Base-by-base conservation (phyloP, 176 grass and related monocot genomes). In the Phoenix dactylifera region DNA sequence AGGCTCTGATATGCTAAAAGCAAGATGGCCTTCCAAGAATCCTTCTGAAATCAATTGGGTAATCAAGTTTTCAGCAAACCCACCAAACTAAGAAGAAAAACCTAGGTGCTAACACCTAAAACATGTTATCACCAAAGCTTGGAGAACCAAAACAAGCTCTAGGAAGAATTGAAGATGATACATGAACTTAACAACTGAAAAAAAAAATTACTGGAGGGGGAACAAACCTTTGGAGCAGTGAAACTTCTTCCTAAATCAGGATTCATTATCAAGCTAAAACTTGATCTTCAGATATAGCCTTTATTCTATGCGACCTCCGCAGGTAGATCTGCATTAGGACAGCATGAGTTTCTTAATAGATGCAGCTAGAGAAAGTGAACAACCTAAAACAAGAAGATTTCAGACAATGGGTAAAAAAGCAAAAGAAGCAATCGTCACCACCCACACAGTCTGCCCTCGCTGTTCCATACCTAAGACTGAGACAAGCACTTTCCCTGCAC, bases 1-100 rank as follows among this genome's bases (percentile, higher is more conserved):
- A 98, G 51, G 77, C 93, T 98, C 81, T 98, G 93, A 74, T 92
- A 98, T 4, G 93, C 93, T 56, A 98, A 76, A 10, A 98, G 72
- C 82, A 98, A 66, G 50, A 83, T 85, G 19, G 81, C 59, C 79
- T 80, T 87, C 93, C 93, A 98, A 26, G 87, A 85, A 73, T 98
- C 81, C 72, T 83, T 78, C 93, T 98, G 81, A 72, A 86, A 52
- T 7, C 35, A 65, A 30, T 55, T 66, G 44, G 51, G 54, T 26
- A 35, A 60, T 17, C 26, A 62, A 74, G 16, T 16, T 57, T 66
- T 62, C 72, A 70, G 64, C 61, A 63, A 72, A 23, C 72, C 62
- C 61, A 59, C 57, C 26, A 39, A 39, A 39, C 32, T 12, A 39
- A 44, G 35, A 44, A 12, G 12, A 44, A 9, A 44, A 12, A 44